Base-by-base conservation (phyloP, 2,329 filamentous ascomycete genomes). In the Phoma sp. region DNA sequence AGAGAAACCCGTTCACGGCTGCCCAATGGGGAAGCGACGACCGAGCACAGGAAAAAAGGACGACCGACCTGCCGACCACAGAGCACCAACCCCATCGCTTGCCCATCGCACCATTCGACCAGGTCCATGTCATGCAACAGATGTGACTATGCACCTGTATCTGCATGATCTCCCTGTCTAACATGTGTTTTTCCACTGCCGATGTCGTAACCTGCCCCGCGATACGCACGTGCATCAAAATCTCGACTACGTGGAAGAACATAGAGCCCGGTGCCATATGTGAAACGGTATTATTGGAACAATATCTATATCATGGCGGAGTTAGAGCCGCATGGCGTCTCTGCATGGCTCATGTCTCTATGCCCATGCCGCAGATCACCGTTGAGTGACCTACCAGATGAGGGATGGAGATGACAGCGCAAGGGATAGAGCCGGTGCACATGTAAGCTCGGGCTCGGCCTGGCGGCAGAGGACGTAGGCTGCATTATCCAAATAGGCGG, bases 301-400 rank as follows among this genome's bases (percentile, higher is more conserved):
- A 21, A 23, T 17, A 30, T 40, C 37, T 49, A 42, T 56, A 55
- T 42, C 42, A 47, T 26, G 34, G 49, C 39, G 32, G 43, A 47
- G 43, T 57, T 45, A 62, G 64, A 72, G 67, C 66, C 67, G 68
- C 68, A 68, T 65, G 56, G 62, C 64, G 56, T 57, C 49, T 54
- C 56, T 62, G 67, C 69, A 68, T 65, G 63, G 62, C 61, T 60
- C 54, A 43, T 54, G 56, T 59, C 60, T 62, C 50, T 60, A 65
- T 45, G 60, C 56, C 61, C 55, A 65, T 66, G 62, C 58, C 45
- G 63, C 59, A 64, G 53, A 60, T 63, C 61, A 61, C 45, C 58
- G 59, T 54, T 64, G 59, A 59, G 55, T 38, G 47, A 45, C 52
- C 50, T 54, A 50, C 47, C 56, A 60, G 38, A 60, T 55, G 50